These are phyloP conservation scores for Penicillium hordei DNA, from an alignment of 2,329 filamentous ascomycete genomes.

Conservation along the genomic window DNA sequence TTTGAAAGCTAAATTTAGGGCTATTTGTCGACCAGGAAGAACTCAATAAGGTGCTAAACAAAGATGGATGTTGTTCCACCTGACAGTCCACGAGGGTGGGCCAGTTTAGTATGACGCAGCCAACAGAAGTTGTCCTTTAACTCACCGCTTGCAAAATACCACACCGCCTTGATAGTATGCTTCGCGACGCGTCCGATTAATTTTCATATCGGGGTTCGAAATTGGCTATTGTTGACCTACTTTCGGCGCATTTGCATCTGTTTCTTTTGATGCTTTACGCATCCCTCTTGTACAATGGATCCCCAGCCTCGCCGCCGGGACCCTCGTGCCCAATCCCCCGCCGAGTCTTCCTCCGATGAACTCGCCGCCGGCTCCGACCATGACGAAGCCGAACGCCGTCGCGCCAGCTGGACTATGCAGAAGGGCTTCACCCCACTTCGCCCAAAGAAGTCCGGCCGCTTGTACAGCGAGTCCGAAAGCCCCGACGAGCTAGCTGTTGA, in stretches of 20 bases:
- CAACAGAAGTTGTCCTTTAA: background rate
- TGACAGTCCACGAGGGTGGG: background rate
- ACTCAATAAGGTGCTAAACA: background rate
- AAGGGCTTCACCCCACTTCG: slow-evolving; percentile 34
- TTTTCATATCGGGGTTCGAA: background rate
- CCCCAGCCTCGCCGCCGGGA: slow-evolving; percentile 37
- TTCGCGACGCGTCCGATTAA: slow-evolving; percentile 3
- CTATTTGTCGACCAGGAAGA: background rate
- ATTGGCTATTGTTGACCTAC: background rate
- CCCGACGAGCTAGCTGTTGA: slow-evolving; percentile 50
- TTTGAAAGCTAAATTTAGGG: background rate
- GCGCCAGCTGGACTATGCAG: slow-evolving; percentile 37
- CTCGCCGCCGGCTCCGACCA: slow-evolving; percentile 38
- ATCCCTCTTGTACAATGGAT: slow-evolving; percentile 24
- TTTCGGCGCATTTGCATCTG: slow-evolving; percentile 9
- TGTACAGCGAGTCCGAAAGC: slow-evolving; percentile 37
- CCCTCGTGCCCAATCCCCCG: slow-evolving; percentile 26
- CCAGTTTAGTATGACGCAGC: slow-evolving; percentile 6
- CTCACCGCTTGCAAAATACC: background rate
- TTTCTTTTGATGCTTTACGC: slow-evolving; percentile 2
- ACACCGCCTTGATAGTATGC: slow-evolving; percentile 4
- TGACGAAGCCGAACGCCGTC: slow-evolving; percentile 36
- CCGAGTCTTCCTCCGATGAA: slow-evolving; percentile 44
- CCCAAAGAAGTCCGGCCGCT: slow-evolving; percentile 27
- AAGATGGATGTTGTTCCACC: background rate